Conservation (phyloP, 306 rosid genomes). For the Urtica urens region DNA sequence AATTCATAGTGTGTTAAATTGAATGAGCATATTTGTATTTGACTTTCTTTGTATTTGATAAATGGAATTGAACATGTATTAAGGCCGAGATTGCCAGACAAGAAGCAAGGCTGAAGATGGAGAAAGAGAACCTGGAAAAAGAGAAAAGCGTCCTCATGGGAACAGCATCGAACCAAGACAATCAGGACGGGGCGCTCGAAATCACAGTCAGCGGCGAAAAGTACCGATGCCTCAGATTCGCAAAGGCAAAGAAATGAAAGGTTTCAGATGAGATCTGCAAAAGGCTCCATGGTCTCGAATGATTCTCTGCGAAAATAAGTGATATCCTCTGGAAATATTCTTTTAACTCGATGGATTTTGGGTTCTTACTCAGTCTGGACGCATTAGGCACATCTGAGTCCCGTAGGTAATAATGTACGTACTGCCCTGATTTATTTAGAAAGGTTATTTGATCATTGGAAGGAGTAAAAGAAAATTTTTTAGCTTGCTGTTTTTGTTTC, state of each 20-base stretch:
- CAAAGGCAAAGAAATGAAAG: slow-evolving; percentile 83
- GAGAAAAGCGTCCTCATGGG: slow-evolving; percentile 97
- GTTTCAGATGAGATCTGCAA: slow-evolving; percentile 33
- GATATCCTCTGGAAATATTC: neutral
- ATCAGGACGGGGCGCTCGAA: slow-evolving; percentile 93
- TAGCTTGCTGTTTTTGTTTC: neutral
- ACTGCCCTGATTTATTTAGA: slow-evolving; percentile 1
- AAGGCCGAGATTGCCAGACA: slow-evolving; percentile 91
- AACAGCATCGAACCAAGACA: slow-evolving; percentile 92
- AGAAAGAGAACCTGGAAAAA: slow-evolving; percentile 89
- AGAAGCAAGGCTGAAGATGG: slow-evolving; percentile 92
- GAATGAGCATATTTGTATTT: too few species aligned
- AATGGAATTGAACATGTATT: too few species aligned
- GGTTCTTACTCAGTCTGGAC: neutral
- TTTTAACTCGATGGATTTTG: slow-evolving; percentile 2
- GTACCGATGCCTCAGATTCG: slow-evolving; percentile 86
- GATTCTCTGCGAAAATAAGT: neutral
- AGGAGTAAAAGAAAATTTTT: neutral
- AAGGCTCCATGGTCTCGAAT: too few species aligned
- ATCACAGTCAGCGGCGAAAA: slow-evolving; percentile 98
- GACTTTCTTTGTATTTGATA: too few species aligned
- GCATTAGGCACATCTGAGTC: slow-evolving; percentile 1
- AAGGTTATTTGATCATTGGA: neutral
- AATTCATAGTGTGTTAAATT: too few species aligned
- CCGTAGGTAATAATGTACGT: neutral